Evolutionary conservation across 2,329 filamentous ascomycete genomes (phyloP), one percentile per base, ranked within the genome.

Genomic region (Lachnellula occidentalis): DNA sequence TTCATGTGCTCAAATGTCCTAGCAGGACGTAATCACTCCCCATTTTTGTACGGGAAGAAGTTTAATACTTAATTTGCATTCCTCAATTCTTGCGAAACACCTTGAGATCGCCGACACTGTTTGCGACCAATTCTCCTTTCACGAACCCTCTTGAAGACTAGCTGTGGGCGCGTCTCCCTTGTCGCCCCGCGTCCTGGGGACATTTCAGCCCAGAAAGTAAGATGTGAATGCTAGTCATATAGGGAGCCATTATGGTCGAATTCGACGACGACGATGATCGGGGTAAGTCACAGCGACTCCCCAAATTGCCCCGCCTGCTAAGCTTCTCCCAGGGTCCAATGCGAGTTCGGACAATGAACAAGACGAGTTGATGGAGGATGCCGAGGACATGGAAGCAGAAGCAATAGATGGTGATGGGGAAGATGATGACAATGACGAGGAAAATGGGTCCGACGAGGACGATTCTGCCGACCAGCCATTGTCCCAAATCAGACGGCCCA

Each of bases 361-460:
- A 54, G 80, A 84, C 61, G 80, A 83, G 64, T 72, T 79, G 36
- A 82, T 83, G 78, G 79, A 83, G 51, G 71, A 73, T 62, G 69
- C 62, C 22, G 71, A 71, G 41, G 67, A 70, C 41, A 64, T 66
- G n/a, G 69, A 71, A 19, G 61, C 56, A 6, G 66, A 68, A 43
- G 64, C 58, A 12, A 68, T 63, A 19, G 67, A 70, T 39, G 66
- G 63, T 5, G 67, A 71, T n/a, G 68, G 61, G 21, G 66, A 70
- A 22, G 67, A 66, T 6, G 62, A 70, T 22, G 67, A 67, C 4
- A 62, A 68, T 39, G 61, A 67, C 72, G 70, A 83, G 72, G 62
- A 82, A 8, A 64, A 64, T 17, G 63, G 69, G 73, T 70, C 82
- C 72, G 63, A 83, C 68, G 61, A 83, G 76, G 48, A 78, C 77